Conservation (phyloP, 2,329 filamentous ascomycete genomes). For the Dactylellina parvicollis region DNA sequence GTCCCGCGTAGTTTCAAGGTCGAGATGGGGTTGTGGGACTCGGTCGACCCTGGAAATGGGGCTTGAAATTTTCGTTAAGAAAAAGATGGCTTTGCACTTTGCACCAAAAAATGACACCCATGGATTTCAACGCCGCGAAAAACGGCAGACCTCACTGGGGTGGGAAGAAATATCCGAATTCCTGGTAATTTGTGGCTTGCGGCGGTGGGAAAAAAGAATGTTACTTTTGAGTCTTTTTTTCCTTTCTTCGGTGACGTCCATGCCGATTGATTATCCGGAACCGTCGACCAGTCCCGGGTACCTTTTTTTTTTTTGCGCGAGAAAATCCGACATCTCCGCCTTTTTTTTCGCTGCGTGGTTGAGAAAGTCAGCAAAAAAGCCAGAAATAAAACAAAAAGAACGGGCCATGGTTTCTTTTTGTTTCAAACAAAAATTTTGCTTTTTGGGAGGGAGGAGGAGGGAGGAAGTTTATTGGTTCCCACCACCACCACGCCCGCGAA, state of each 20-base stretch:
- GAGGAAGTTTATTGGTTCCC: too few species aligned
- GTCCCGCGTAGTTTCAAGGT: slow-evolving; percentile 3
- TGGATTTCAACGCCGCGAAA: too few species aligned
- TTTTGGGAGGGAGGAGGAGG: neutral
- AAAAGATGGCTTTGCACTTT: too few species aligned
- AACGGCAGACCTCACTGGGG: too few species aligned
- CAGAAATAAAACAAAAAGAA: neutral
- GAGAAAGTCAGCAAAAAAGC: neutral
- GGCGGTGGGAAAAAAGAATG: too few species aligned
- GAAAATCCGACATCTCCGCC: slow-evolving; percentile 39
- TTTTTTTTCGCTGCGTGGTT: slow-evolving; percentile 15
- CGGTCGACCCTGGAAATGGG: neutral
- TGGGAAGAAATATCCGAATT: too few species aligned
- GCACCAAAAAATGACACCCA: too few species aligned
- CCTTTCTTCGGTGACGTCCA: neutral
- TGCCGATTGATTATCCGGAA: slow-evolving; percentile 32
- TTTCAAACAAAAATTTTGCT: neutral
- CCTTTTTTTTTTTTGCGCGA: slow-evolving; percentile 22
- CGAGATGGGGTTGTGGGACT: slow-evolving; percentile 10
- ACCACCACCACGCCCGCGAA: slow-evolving; percentile 21
- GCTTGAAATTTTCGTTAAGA: slow-evolving; percentile 9
- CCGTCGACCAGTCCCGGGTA: slow-evolving; percentile 31
- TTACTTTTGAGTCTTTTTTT: neutral
- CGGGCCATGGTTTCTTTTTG: neutral
- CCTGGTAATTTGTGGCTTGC: neutral